phyloP scores from a whole-genome alignment of 768 basidiomycete species.

The Mycena capillaripes region DNA sequence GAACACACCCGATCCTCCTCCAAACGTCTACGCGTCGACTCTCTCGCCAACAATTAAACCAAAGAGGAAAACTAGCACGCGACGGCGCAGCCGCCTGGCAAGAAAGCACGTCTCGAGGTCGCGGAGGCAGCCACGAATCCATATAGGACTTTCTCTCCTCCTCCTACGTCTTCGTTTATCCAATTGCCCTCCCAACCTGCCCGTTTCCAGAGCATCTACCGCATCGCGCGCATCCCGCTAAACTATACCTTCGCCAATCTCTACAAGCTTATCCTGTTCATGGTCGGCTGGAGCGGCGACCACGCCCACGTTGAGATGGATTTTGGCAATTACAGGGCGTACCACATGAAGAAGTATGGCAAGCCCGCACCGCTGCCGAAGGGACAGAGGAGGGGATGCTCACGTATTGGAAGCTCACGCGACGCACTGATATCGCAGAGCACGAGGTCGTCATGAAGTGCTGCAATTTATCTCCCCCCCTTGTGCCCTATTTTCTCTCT shows the following conservation, averaged over 20 bases:
- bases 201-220: conserved; percentile 27
- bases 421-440: conserved; percentile 5
- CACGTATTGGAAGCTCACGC: background rate
- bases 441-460: conserved; percentile 20
- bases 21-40: conserved; percentile 8
- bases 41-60: conserved; percentile 2
- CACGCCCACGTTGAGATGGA: conserved; percentile 17
- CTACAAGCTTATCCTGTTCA: conserved; percentile 30
- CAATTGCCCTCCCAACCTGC: conserved; percentile 9
- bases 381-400: background rate
- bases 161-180: conserved; percentile 1
- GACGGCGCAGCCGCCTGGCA: background rate
- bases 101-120: conserved; percentile 4
- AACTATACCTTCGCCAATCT: conserved; percentile 37
- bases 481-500: too few relatives aligned
- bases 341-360: conserved; percentile 16
- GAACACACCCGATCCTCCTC: too few relatives aligned
- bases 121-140: background rate
- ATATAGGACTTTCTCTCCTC: background rate
- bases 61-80: conserved; percentile 1
- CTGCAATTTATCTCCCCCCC: too few relatives aligned
- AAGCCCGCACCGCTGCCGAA: conserved; percentile 7
- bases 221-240: conserved; percentile 26
- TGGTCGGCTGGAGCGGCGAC: conserved; percentile 36
- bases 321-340: conserved; percentile 18